Evolutionary conservation across 352 stramenopile genomes (phyloP).

Genomic region (Phytophthora capsici): DNA sequence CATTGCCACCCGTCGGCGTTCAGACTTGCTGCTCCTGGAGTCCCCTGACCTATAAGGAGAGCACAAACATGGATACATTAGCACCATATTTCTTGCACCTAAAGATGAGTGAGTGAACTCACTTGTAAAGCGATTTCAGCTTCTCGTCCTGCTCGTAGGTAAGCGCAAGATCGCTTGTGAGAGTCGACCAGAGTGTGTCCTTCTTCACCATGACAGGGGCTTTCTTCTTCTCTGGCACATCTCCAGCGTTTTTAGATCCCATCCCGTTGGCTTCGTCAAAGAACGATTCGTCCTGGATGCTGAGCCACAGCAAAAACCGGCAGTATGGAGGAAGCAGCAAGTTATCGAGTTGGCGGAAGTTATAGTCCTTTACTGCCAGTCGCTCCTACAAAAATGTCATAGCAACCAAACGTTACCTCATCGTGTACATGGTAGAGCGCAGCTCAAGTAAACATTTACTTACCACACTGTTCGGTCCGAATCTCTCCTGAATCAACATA

Average conservation of each 20-base stretch:
- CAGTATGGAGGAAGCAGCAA: slow-evolving; percentile 87
- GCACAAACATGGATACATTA: slow-evolving; percentile 2
- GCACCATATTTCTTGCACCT: not conserved
- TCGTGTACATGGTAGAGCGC: not conserved
- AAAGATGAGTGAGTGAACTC: slow-evolving; percentile 23
- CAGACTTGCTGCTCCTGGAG: slow-evolving; percentile 84
- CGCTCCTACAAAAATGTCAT: slow-evolving; percentile 55
- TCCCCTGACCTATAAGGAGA: slow-evolving; percentile 59
- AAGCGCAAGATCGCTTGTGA: slow-evolving; percentile 78
- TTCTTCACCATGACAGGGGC: slow-evolving; percentile 74
- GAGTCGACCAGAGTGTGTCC: slow-evolving; percentile 81
- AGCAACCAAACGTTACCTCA: slow-evolving; percentile 6
- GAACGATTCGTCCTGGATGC: slow-evolving; percentile 86
- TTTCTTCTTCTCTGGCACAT: slow-evolving; percentile 75
- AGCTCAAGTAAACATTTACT: slow-evolving; percentile 1
- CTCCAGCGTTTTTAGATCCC: slow-evolving; percentile 44
- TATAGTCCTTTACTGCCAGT: slow-evolving; percentile 89
- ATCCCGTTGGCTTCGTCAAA: slow-evolving; percentile 73
- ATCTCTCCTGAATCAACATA: slow-evolving; percentile 81
- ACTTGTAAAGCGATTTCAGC: slow-evolving; percentile 89
- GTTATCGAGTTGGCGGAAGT: slow-evolving; percentile 90
- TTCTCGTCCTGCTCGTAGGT: slow-evolving; percentile 93
- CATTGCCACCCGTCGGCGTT: slow-evolving; percentile 81
- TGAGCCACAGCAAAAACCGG: slow-evolving; percentile 90
- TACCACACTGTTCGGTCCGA: slow-evolving; percentile 85